These are phyloP conservation scores for Backusella macrospora DNA, from an alignment of 192 early-diverging fungal genomes.

Conservation along the genomic window DNA sequence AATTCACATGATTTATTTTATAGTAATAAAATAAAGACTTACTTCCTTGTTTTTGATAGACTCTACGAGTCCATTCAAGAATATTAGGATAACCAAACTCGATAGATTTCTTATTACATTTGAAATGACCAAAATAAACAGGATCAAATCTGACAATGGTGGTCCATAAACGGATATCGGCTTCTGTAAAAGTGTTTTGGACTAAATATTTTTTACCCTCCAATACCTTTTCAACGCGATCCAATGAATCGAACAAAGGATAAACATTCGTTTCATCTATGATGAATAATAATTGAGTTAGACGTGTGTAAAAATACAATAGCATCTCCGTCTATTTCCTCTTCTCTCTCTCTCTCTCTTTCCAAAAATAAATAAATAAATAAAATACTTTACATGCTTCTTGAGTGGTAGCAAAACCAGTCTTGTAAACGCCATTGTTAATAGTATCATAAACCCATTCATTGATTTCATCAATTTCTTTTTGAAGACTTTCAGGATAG, in stretches of 20 bases:
- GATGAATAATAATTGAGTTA: background rate
- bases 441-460: slow-evolving; percentile 92
- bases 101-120: slow-evolving; percentile 89
- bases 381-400: slow-evolving; percentile 58
- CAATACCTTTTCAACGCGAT: slow-evolving; percentile 83
- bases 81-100: slow-evolving; percentile 87
- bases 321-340: no score
- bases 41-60: slow-evolving; percentile 79
- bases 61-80: slow-evolving; percentile 75
- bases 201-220: slow-evolving; percentile 74
- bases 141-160: slow-evolving; percentile 96
- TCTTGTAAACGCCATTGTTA: slow-evolving; percentile 97
- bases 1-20: background rate
- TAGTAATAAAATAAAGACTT: background rate
- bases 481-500: slow-evolving; percentile 78
- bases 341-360: no score
- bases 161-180: slow-evolving; percentile 92
- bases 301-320: background rate
- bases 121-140: slow-evolving; percentile 94
- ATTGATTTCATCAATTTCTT: slow-evolving; percentile 86
- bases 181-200: slow-evolving; percentile 84
- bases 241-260: slow-evolving; percentile 77
- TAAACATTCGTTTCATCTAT: slow-evolving; percentile 73
- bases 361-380: slow-evolving; percentile 14
- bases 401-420: slow-evolving; percentile 90